Evolutionary conservation across 1,139 yeast genomes (phyloP).

Genomic region (Hanseniaspora sp.): DNA sequence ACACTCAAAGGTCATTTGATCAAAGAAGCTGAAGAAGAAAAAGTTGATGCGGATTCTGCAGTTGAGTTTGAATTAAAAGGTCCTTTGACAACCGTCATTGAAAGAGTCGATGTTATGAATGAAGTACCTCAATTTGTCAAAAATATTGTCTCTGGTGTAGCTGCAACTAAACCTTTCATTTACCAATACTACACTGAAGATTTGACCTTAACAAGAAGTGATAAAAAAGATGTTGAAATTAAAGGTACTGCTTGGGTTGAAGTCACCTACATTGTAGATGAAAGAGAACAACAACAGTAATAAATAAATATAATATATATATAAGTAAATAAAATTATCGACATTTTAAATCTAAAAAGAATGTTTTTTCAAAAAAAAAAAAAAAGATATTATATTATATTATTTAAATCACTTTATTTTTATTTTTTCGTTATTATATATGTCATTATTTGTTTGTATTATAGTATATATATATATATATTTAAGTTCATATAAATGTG

Average conservation of each 20-base stretch:
- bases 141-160: slow-evolving; percentile 83
- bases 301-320: background rate
- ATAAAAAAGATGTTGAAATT: slow-evolving; percentile 19
- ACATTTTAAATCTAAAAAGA: no score
- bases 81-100: slow-evolving; percentile 41
- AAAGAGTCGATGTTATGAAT: slow-evolving; percentile 94
- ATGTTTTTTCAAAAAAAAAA: no score
- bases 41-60: slow-evolving; percentile 27
- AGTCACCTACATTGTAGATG: slow-evolving; percentile 15
- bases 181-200: slow-evolving; percentile 68
- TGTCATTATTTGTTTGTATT: no score
- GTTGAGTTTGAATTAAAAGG: slow-evolving; percentile 27
- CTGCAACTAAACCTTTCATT: slow-evolving; percentile 90
- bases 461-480: no score
- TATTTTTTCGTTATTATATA: no score
- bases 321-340: background rate
- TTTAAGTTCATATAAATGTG: no score
- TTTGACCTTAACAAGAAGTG: slow-evolving; percentile 28
- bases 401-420: no score
- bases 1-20: slow-evolving; percentile 37
- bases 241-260: slow-evolving; percentile 16
- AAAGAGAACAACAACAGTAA: slow-evolving; percentile 3
- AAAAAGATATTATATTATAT: no score
- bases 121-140: slow-evolving; percentile 92
- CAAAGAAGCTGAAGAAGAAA: slow-evolving; percentile 28